A percentile compares a stretch with the other conserved stretches of the same genome.
phyloP scores from a whole-genome alignment of 352 stramenopile genomes.

The Globisporangium recalcitrans region DNA sequence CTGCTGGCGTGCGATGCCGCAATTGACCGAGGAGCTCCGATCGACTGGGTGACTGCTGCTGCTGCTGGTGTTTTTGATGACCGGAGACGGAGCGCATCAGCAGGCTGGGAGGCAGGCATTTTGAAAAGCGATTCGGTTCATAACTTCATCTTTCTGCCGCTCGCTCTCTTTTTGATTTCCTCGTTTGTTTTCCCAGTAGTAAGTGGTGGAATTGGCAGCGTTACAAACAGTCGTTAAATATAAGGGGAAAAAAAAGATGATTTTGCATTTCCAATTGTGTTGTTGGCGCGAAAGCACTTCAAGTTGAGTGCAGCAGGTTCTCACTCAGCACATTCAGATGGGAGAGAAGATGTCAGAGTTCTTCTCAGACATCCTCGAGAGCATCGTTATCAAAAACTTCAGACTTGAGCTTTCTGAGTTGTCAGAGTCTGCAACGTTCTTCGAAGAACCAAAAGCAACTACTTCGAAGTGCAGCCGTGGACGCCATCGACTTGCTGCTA shows the following conservation, averaged over 20 bases:
- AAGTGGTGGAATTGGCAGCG: not conserved
- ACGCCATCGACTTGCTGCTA: no score
- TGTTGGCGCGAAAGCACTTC: no score
- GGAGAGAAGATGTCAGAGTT: not conserved
- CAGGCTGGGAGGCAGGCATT: not conserved
- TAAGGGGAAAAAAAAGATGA: not conserved
- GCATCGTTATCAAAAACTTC: not conserved
- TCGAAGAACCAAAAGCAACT: not conserved
- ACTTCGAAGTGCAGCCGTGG: no score
- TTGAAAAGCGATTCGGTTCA: not conserved
- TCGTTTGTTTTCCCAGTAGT: not conserved
- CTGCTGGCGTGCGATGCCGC: no score
- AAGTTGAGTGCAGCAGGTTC: no score
- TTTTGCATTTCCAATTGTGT: not conserved
- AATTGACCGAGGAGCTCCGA: not conserved
- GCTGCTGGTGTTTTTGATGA: not conserved
- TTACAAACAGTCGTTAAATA: slow-evolving; percentile 1
- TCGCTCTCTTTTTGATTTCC: not conserved
- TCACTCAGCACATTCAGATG: no score
- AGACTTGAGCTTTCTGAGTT: not conserved
- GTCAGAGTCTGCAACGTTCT: not conserved
- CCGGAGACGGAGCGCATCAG: not conserved
- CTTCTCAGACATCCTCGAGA: no score
- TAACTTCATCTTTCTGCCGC: no score
- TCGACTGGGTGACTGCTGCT: not conserved